Base-by-base conservation (phyloP, 164 flowering plant species). In the Chimonanthus praecox region DNA sequence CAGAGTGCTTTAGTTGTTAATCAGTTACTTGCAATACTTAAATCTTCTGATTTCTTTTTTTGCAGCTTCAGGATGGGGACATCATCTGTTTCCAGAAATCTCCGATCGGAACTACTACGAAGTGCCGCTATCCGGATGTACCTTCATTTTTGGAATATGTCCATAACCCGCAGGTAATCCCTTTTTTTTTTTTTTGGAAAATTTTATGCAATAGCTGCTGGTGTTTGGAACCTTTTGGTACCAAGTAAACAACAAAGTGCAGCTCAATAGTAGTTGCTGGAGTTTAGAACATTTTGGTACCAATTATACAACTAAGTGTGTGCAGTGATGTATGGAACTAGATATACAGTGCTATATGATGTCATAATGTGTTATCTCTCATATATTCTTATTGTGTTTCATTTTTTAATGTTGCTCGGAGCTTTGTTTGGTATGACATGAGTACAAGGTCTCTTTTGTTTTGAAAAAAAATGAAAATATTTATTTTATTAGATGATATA, bases 1-100 rank as follows among this genome's bases (percentile, higher is more conserved):
- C 21, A 20, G 21, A 46, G 3, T 10, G 43, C 21, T 20, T 10
- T 43, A 54, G 21, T 71, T 45, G 21, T 45, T 9, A 18, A 20
- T 54, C 49, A 33, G 45, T 43, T 70, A 11, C 5, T 54, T 43
- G 16, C 16, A 46, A 18, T 58, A 68, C 9, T 49, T 69, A 15
- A 64, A 4, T 13, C 68, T 48, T 49, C 10, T 60, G 69, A 51
- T 64, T 74, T 54, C 16, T 33, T 64, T 64, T 75, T 72, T 10
- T 1, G 71, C 88, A 95, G 99, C 83, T 95, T 76, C 98, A 93
- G 84, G 98, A 95, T 81, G 99, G 99, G 45, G 99, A 95, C 76
- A 90, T 95, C 33, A 85, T 95, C 46, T 95, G 99, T 84, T 92
- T 85, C 75, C 99, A 93, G 81, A 95, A 86, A 82, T 77, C 85